These are phyloP conservation scores for Beta corolliflora DNA, from an alignment of 179 eudicot genomes.

Conservation along the genomic window DNA sequence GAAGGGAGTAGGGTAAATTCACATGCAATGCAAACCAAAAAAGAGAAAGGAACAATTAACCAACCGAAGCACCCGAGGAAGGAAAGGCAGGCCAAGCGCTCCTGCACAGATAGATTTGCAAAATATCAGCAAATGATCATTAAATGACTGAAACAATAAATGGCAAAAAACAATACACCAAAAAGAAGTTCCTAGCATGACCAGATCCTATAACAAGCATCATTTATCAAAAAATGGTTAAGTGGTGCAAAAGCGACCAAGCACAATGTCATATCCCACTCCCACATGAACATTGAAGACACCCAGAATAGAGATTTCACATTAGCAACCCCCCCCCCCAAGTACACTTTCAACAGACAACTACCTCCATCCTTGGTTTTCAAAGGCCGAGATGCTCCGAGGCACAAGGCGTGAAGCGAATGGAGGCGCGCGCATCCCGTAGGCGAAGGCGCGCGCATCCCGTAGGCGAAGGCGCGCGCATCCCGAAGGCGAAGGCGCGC, in stretches of 20 bases:
- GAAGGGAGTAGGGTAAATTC: not conserved
- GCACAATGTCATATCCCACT: not conserved
- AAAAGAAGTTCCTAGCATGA: not conserved
- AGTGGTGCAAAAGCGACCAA: not conserved
- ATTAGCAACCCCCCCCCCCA: not conserved
- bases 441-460: too few species aligned
- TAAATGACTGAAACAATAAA: not conserved
- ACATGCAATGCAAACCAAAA: not conserved
- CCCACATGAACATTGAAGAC: not conserved
- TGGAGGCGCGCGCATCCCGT: too few species aligned
- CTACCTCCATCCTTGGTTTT: too few species aligned
- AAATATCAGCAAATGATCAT: not conserved
- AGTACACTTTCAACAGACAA: not conserved
- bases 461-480: too few species aligned
- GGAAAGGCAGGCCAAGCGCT: constrained; percentile 66
- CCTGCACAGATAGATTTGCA: constrained; percentile 43
- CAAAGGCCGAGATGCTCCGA: too few species aligned
- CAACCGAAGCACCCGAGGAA: constrained; percentile 38
- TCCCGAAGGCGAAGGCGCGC: too few species aligned
- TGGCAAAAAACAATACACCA: not conserved
- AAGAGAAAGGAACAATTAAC: not conserved
- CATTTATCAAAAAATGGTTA: not conserved
- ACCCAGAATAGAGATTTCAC: not conserved
- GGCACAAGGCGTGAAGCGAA: too few species aligned
- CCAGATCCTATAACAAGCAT: not conserved